These are phyloP conservation scores for Delonix regia DNA, from an alignment of 306 rosid genomes.

Conservation along the genomic window DNA sequence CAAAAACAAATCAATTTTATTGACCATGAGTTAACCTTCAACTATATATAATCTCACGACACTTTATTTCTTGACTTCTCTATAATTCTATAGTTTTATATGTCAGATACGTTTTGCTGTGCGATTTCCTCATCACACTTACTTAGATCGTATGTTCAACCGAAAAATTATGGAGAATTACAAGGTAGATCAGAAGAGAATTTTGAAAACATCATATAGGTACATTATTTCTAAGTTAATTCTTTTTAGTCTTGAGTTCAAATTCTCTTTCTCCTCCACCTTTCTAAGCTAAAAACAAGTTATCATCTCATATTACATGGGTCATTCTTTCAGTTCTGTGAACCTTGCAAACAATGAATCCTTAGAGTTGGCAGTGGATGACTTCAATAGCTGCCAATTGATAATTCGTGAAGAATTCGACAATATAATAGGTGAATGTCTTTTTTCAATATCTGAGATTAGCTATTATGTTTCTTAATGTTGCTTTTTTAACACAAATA, in stretches of 20 bases:
- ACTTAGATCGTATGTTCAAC: constrained; percentile 42
- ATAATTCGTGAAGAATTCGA: constrained; percentile 50
- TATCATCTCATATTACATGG: background rate
- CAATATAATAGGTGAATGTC: constrained; percentile 44
- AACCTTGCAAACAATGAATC: constrained; percentile 48
- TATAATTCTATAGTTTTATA: background rate
- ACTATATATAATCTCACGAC: background rate
- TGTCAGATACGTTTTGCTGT: constrained; percentile 48
- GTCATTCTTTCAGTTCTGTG: constrained; percentile 36
- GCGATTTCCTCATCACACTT: constrained; percentile 43
- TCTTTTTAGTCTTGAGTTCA: background rate
- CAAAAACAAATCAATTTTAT: constrained; percentile 21
- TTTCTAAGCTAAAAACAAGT: background rate
- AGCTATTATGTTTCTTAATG: background rate
- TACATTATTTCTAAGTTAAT: background rate
- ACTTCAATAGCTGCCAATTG: constrained; percentile 52
- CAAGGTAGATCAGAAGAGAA: constrained; percentile 37
- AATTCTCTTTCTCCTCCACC: background rate
- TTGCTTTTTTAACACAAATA: no score
- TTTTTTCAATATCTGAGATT: background rate
- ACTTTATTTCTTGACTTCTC: background rate
- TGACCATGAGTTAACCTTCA: constrained; percentile 44
- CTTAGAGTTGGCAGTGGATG: constrained; percentile 54
- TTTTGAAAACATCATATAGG: constrained; percentile 55
- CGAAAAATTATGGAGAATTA: constrained; percentile 41